Evolutionary conservation across 2,329 filamentous ascomycete genomes (phyloP), one percentile per base, ranked within the genome.

Genomic region (Trichoderma koningiopsis): DNA sequence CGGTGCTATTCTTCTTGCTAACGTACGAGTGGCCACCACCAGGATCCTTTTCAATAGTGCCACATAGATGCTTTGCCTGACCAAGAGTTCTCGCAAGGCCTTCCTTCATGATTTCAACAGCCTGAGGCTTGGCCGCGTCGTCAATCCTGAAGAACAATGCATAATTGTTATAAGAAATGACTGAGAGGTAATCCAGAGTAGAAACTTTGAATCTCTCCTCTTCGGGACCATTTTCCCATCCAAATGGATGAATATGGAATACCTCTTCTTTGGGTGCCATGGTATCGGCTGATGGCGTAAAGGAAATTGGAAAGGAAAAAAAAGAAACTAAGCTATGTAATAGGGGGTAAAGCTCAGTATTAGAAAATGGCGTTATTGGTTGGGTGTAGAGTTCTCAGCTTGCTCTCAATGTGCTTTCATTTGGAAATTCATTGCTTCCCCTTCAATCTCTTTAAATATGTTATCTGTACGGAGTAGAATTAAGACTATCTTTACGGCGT

Each of bases 151-250:
- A 68, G 27, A 68, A 62, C 4, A 68, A 10, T 5, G 35, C 49
- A 19, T 56, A 68, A 24, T 43, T 62, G 49, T 56, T 68, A 47
- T 68, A 68, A 13, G 49, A 29, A 3, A 62, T 53, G 11, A 13
- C 47, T 31, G 66, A 24, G 7, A 68, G 56, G 7, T 59, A 67
- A 10, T 68, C 66, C 24, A 68, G n/a, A 2, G 66, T 61, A 3
- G 66, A 68, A 1, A 68, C 4, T 0, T 1, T 2, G n/a, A 53
- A 61, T 4, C 2, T 43, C 35, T 68, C 57, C 33, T 31, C 16
- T 55, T 63, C 66, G 8, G 66, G 58, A 16, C 29, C 64, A 16
- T 56, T 68, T 19, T 68, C 66, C 66, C 66, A 68, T 11, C 66
- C 66, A 13, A 40, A 24, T 2, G 64, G 64, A 7, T 52, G 64